Percentiles rank a stretch among this genome's conserved stretches.
Evolutionary conservation across 2,329 filamentous ascomycete species (phyloP).

Genomic region (Periglandula ipomoeae): DNA sequence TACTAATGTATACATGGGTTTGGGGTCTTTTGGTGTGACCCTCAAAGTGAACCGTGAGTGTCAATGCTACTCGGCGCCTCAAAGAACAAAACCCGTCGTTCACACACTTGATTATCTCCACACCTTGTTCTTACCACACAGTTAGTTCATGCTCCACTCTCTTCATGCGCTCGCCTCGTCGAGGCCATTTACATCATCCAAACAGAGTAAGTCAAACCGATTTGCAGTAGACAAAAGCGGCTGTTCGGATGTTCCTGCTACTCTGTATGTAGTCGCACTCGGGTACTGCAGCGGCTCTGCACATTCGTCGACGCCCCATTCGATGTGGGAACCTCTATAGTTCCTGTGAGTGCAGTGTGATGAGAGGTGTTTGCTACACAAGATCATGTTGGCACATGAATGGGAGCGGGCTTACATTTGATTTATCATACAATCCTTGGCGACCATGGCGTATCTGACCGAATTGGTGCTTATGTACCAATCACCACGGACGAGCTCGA

Average conservation of each 20-base stretch:
- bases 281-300: constrained; percentile 40
- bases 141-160: too few species aligned
- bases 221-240: constrained; percentile 34
- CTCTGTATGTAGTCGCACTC: constrained; percentile 3
- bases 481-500: constrained; percentile 49
- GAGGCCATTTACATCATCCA: too few species aligned
- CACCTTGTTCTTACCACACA: too few species aligned
- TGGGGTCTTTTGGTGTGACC: too few species aligned
- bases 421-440: constrained; percentile 69
- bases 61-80: too few species aligned
- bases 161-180: too few species aligned
- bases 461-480: constrained; percentile 69
- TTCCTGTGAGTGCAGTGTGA: constrained; percentile 23
- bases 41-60: too few species aligned
- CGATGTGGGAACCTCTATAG: constrained; percentile 62
- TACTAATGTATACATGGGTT: too few species aligned
- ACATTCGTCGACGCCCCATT: constrained; percentile 67
- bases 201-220: constrained; percentile 50
- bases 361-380: background rate
- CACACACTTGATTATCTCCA: too few species aligned
- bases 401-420: constrained; percentile 31
- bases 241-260: constrained; percentile 10
- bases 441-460: constrained; percentile 65
- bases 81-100: too few species aligned
- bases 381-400: background rate